Evolutionary conservation across 805 yeast genomes (phyloP), one percentile per base, ranked within the genome.

Genomic region (Starmerella bacillaris): DNA sequence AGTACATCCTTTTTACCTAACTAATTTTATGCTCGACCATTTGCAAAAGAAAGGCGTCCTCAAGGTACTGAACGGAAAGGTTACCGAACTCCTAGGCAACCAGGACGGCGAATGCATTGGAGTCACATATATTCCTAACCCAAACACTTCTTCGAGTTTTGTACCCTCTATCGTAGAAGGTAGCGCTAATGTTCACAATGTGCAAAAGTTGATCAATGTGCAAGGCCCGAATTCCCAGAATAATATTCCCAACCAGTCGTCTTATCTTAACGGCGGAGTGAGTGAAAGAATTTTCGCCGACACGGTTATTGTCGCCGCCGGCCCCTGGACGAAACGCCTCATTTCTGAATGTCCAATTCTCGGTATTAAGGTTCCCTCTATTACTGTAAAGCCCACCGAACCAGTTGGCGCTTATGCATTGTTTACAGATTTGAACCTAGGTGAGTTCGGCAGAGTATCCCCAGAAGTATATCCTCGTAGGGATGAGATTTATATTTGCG

Each of bases 401-500:
- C 76, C 72, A 30, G 92, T 84, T n/a, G 68, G 86, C 3, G 94
- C 96, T 3, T 82, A 72, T 54, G 96, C 96, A 4, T 74, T 89
- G 27, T 89, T 86, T 60, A 82, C 96, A 5, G 96, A 89, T 56
- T 63, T 86, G 41, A 74, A 74, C 50, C 61, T 79, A n/a, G 70
- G 68, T n/a, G 46, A 51, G 18, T 42, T 42, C 36, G 66, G 72
- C 30, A 78, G 74, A 55, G 84, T 79, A 18, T 72, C 92, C 2
- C 98, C 98, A 0, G 98, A 86, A 53, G 72, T 89, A 42, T 86
- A 86, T 55, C 94, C 96, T 6, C 68, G 98, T 53, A 76, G 74
- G 49, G 94, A 86, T 57, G 98, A 89, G 56, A 89, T 86, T 28
- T 86, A 84, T 50, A 89, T 89, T 2, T 86, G 96, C 58, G 96